Evolutionary conservation across 441 rosid species (phyloP), one percentile per base, ranked within the genome.

Genomic region (Macaranga tanarius): DNA sequence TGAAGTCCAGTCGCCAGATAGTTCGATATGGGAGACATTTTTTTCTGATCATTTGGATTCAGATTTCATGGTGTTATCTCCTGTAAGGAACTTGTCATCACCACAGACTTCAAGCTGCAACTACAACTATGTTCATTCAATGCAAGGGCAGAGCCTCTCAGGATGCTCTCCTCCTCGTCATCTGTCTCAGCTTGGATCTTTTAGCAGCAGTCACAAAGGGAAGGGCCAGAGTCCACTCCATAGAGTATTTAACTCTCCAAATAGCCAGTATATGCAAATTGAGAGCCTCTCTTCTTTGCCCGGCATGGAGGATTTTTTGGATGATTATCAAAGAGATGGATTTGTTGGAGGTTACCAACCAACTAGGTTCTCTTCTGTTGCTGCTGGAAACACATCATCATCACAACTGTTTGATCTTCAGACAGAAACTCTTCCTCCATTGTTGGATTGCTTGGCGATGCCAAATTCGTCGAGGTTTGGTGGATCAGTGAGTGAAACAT

Each of bases 61-160:
- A 3, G 91, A 89, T 67, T 86, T 84, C 88, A 89, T 84, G 93
- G 73, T 89, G 19, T 82, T 83, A 0, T 89, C 93, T 59, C 91
- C 91, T 0, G 86, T 79, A 26, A 78, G 88, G 73, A 85, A 78
- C 74, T 68, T 79, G 38, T 78, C 84, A 1, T 79, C 85, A 1
- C 79, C 85, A 3, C 86, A 67, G 45, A 13, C 79, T 5, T 73
- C 83, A 15, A 71, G 66, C 65, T 72, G 60, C 68, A 82, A 61
- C 58, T 69, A 65, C 69, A 77, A 61, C 69, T 67, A 72, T 47
- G 42, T 73, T 57, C 71, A 71, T 5, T 62, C 86, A 63, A 79
- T 71, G 82, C 84, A 80, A 50, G 86, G 86, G 23, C 86, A 86
- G 78, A 72, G 79, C 22, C 56, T 75, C 26, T 62, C 85, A 15